Base-by-base conservation (phyloP, 805 yeast genomes). In the Metschnikowia baotianmanensis region DNA sequence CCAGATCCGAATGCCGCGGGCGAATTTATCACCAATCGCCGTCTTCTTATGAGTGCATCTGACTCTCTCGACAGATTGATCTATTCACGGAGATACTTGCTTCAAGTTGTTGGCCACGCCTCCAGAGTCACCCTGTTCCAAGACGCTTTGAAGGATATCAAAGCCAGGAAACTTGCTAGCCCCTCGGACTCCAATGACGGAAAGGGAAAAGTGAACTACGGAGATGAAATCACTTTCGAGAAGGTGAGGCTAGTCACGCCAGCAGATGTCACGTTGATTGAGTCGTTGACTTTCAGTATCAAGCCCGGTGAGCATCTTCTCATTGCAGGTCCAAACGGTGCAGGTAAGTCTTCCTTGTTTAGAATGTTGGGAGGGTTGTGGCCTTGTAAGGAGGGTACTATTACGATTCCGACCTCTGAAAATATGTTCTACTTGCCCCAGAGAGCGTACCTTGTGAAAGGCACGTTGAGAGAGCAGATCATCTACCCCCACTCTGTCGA, bases 251-350 rank as follows among this genome's bases (percentile, higher is more conserved):
- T 90, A 38, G 75, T 85, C 1, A 88, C 96, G 1, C 98, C 98
- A 0, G 82, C 83, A 4, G 83, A 87, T 40, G 90, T 86, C 31
- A 73, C 82, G 0, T 69, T 90, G 33, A 82, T 86, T 17, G 70
- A 77, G 31, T 74, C 78, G 27, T 71, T 90, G 52, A 71, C 78
- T 20, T 89, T 90, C 61, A 74, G 82, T 36, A 77, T 90, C 39
- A 77, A 82, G 47, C 83, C 78, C 24, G 96, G 96, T 25, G 82
- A 89, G 37, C 93, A 90, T 62, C 69, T 90, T 36, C 71, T 90
- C 38, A 89, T 90, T 58, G 89, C 91, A 8, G 98, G 98, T 0
- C 97, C 97, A 11, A 90, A 90, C 57, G 98, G 98, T 1, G 86
- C 96, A 48, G 98, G 98, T 20, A 90, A 90, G 64, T 89, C 96